These are phyloP conservation scores for Miscanthus sacchariflorus DNA, from an alignment of 202 grass and related monocot species.

Conservation along the genomic window DNA sequence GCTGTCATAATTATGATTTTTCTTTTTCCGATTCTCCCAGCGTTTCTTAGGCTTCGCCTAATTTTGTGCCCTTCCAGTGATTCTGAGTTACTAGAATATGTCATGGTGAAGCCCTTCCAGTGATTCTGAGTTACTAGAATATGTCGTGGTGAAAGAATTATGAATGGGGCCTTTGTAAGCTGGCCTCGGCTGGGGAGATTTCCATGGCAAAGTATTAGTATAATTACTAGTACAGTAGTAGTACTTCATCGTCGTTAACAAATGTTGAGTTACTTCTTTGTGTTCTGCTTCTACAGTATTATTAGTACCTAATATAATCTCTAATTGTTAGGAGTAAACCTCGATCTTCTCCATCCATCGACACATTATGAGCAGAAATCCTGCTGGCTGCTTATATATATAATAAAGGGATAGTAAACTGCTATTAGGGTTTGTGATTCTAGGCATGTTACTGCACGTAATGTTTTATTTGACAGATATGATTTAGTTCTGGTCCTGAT, in stretches of 20 bases:
- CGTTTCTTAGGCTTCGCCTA: neutral
- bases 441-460: neutral
- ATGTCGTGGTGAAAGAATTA: neutral
- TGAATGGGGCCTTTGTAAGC: neutral
- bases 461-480: neutral
- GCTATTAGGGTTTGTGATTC: neutral
- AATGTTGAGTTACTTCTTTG: neutral
- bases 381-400: neutral
- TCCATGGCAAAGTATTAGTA: neutral
- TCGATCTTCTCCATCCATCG: neutral
- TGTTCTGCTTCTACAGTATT: neutral
- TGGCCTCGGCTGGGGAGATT: slow-evolving; percentile 3
- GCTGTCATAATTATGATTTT: neutral
- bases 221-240: neutral
- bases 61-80: neutral
- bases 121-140: neutral
- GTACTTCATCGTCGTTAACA: neutral
- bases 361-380: neutral
- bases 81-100: neutral
- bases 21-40: neutral
- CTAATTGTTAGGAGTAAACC: neutral
- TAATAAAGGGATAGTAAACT: neutral
- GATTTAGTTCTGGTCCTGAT: neutral
- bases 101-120: neutral
- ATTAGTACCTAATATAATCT: neutral